Conservation (phyloP, 305 asterid genomes). For the Fraxinus latifolia region DNA sequence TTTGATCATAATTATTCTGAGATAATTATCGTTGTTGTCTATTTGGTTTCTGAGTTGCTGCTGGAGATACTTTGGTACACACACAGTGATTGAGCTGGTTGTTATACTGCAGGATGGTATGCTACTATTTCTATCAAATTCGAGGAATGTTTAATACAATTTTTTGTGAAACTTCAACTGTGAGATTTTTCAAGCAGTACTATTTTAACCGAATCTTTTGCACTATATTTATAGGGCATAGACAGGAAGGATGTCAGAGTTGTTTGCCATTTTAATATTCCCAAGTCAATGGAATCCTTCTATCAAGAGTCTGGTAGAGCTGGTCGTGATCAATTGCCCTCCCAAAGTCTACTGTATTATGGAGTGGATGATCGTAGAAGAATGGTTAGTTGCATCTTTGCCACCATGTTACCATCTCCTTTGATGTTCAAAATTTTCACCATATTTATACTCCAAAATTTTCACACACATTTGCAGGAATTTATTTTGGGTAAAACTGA, state of each 20-base stretch:
- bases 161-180: conserved; percentile 19
- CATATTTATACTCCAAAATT: conserved; percentile 19
- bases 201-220: conserved; percentile 12
- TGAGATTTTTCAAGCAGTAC: conserved; percentile 18
- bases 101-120: conserved; percentile 83
- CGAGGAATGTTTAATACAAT: conserved; percentile 9
- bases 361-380: conserved; percentile 80
- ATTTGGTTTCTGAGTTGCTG: conserved; percentile 31
- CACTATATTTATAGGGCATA: conserved; percentile 60
- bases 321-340: conserved; percentile 95
- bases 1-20: conserved; percentile 20
- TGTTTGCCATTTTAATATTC: conserved; percentile 91
- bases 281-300: conserved; percentile 95
- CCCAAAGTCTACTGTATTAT: conserved; percentile 80
- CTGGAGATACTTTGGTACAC: conserved; percentile 47
- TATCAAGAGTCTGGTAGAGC: conserved; percentile 99
- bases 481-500: conserved; percentile 69
- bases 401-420: conserved; percentile 3
- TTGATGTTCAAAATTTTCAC: conserved; percentile 8
- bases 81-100: conserved; percentile 38
- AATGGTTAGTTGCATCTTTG: conserved; percentile 53
- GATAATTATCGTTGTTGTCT: conserved; percentile 16
- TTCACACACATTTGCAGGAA: conserved; percentile 47
- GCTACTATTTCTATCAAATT: conserved; percentile 31
- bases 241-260: conserved; percentile 91